These are phyloP conservation scores for Penicillium sp. DNA, from an alignment of 2,329 filamentous ascomycete genomes.

Conservation along the genomic window DNA sequence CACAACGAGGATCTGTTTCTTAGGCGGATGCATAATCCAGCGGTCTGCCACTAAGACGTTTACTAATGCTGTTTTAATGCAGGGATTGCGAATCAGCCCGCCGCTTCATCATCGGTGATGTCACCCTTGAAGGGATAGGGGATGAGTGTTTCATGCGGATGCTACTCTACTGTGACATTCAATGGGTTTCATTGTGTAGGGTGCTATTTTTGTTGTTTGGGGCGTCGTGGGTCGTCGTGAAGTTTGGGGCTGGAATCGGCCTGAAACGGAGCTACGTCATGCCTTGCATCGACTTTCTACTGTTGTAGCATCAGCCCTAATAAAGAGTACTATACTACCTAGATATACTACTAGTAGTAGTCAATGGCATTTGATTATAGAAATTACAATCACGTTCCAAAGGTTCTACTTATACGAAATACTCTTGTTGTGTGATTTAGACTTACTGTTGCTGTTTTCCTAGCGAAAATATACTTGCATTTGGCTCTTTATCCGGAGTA, in stretches of 20 bases:
- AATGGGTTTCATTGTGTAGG: too few species aligned
- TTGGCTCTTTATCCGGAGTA: too few species aligned
- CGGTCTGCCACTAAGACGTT: neutral
- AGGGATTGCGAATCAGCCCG: neutral
- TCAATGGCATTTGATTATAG: too few species aligned
- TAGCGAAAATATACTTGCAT: too few species aligned
- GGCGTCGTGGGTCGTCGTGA: neutral
- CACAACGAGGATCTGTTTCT: neutral
- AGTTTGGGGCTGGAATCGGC: neutral
- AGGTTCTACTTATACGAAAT: too few species aligned
- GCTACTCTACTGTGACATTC: neutral
- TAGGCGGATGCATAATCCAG: neutral
- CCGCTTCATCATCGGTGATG: slow-evolving; percentile 6
- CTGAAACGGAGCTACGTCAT: slow-evolving; percentile 3
- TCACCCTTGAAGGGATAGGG: neutral
- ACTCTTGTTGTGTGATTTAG: too few species aligned
- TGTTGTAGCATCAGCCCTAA: neutral
- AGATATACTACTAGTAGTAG: too few species aligned
- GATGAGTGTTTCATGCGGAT: neutral
- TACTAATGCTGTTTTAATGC: neutral
- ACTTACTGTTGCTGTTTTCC: too few species aligned
- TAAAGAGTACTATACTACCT: too few species aligned
- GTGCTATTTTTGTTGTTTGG: neutral
- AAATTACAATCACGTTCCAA: too few species aligned
- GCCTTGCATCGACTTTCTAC: neutral